Evolutionary conservation across 768 basidiomycete species (phyloP).

Genomic region (Suillus brevipes): DNA sequence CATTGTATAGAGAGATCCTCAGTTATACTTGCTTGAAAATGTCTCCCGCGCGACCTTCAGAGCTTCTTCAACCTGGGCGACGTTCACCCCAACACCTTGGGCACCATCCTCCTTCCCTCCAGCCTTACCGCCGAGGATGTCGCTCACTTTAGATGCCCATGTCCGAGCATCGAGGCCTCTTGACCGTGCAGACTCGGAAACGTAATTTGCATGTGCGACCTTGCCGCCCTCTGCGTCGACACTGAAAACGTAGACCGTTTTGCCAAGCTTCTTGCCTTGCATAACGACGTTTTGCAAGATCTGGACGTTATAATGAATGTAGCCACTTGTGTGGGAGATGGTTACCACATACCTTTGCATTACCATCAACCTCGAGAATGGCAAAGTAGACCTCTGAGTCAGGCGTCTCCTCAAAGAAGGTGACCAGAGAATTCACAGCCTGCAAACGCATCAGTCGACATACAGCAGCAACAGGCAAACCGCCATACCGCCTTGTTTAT

Average conservation of each 20-base stretch:
- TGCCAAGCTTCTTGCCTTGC: slow-evolving; percentile 78
- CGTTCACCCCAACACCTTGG: slow-evolving; percentile 81
- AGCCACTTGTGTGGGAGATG: not conserved
- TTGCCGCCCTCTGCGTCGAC: slow-evolving; percentile 66
- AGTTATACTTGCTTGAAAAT: slow-evolving; percentile 27
- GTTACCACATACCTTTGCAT: slow-evolving; percentile 66
- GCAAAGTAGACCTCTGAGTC: slow-evolving; percentile 71
- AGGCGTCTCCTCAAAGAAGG: slow-evolving; percentile 78
- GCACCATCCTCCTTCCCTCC: slow-evolving; percentile 94
- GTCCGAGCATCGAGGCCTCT: slow-evolving; percentile 77
- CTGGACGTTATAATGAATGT: slow-evolving; percentile 36
- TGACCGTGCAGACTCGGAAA: slow-evolving; percentile 61
- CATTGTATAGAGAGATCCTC: not conserved
- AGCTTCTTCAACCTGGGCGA: slow-evolving; percentile 65
- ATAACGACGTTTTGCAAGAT: slow-evolving; percentile 72
- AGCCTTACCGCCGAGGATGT: slow-evolving; percentile 90
- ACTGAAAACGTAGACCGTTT: slow-evolving; percentile 88
- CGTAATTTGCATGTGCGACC: slow-evolving; percentile 85
- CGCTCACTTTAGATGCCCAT: slow-evolving; percentile 83
- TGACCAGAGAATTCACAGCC: slow-evolving; percentile 68
- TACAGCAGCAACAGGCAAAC: not conserved
- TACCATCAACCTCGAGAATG: slow-evolving; percentile 75
- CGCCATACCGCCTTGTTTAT: slow-evolving; percentile 71
- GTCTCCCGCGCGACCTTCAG: slow-evolving; percentile 52
- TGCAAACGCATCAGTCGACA: slow-evolving; percentile 28